phyloP scores from a whole-genome alignment of 2,329 filamentous ascomycete species.

The Botrytis aclada region DNA sequence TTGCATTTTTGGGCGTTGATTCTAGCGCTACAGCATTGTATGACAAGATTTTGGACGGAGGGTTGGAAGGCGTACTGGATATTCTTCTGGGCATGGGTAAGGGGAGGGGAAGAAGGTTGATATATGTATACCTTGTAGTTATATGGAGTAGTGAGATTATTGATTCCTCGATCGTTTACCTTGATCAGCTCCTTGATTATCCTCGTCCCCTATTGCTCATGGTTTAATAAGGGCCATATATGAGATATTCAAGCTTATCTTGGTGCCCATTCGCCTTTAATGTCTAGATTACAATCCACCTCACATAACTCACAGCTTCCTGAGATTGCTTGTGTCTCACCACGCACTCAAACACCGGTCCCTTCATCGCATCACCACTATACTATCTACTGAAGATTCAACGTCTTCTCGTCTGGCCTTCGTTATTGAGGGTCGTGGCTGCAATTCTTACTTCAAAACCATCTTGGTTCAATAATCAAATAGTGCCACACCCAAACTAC shows the following conservation, averaged over 20 bases:
- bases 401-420: neutral
- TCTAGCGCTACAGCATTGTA: slow-evolving; percentile 6
- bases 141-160: slow-evolving; percentile 3
- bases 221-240: neutral
- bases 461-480: neutral
- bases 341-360: neutral
- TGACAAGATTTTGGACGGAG: neutral
- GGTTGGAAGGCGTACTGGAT: slow-evolving; percentile 13
- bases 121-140: slow-evolving; percentile 16
- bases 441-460: neutral
- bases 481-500: neutral
- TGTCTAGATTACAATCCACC: too few relatives aligned
- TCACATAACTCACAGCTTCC: neutral
- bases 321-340: neutral
- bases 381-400: neutral
- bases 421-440: neutral
- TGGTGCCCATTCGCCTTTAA: neutral
- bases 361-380: neutral
- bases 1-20: slow-evolving; percentile 16
- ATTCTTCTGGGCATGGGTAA: slow-evolving; percentile 6
- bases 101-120: neutral
- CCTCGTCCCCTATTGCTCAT: neutral
- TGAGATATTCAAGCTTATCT: neutral
- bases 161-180: neutral
- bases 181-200: neutral